Base-by-base conservation (phyloP, 257 asterid species). In the Buddleja alternifolia region DNA sequence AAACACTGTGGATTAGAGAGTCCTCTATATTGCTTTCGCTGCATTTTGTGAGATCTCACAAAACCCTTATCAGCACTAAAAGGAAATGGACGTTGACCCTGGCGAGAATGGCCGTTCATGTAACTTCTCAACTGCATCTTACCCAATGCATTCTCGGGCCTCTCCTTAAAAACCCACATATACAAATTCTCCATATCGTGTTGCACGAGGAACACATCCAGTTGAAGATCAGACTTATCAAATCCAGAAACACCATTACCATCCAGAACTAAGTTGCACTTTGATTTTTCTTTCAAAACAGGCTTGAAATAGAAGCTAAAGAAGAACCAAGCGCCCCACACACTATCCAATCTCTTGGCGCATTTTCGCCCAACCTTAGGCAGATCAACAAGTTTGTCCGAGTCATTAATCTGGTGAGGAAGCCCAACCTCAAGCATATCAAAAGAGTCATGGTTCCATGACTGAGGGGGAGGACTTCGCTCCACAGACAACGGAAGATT, bases 321-420 rank as follows among this genome's bases (percentile, higher is more conserved):
- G 86, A 83, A 83, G 76, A 83, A 78, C 88, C 88, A 83, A 67
- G 88, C 88, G 45, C 88, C 86, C 88, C 86, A 83, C 58, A 78
- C 77, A 57, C 86, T 83, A 46, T 83, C 88, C 76, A 81, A 63
- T 46, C 70, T 73, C 78, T 83, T 83, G 50, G 84, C 80, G 52
- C 77, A 78, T 63, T 80, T 83, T 24, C 79, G 67, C 41, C 82
- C 88, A 0, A 48, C 39, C 48, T 80, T 83, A 50, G 86, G 88
- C 72, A 80, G 34, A 53, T 73, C 83, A 17, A 73, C 45, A 14
- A 75, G 78, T 41, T 78, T 78, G 34, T 80, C 86, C 0, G 80
- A 47, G 16, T 78, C 88, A 41, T 70, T 73, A 41, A 71, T 60
- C 54, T 80, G 88, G 63, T 73, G 73, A 1, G 86, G 82, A 0